Conservation (phyloP, 768 basidiomycete genomes). For the Amanita exitialis region DNA sequence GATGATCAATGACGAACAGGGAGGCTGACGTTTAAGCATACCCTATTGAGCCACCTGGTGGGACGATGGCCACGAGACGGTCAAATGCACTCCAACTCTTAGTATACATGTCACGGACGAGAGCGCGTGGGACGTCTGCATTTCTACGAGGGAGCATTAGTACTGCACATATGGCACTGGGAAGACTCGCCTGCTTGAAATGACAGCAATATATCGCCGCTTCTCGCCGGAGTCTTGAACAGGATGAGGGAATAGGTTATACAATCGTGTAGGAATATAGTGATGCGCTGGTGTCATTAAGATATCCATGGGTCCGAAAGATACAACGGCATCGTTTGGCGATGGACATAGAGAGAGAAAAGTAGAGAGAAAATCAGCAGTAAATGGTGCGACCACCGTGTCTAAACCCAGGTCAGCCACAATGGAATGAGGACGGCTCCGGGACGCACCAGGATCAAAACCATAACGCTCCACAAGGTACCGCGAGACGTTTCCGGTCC, state of each 20-base stretch:
- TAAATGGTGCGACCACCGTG: slow-evolving; percentile 66
- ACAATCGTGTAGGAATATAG: slow-evolving; percentile 66
- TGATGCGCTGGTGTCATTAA: slow-evolving; percentile 68
- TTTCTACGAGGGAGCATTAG: slow-evolving; percentile 34
- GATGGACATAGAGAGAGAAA: slow-evolving; percentile 74
- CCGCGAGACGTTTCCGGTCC: slow-evolving; percentile 55
- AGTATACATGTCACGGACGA: slow-evolving; percentile 86
- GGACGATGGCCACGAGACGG: slow-evolving; percentile 78
- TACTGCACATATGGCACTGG: too few relatives aligned
- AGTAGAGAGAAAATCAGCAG: slow-evolving; percentile 62
- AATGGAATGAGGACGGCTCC: slow-evolving; percentile 4
- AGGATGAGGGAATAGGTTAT: slow-evolving; percentile 71
- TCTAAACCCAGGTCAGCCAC: slow-evolving; percentile 27
- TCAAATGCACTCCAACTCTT: slow-evolving; percentile 93
- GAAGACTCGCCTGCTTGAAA: slow-evolving; percentile 51
- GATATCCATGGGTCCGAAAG: slow-evolving; percentile 75
- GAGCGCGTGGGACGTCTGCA: slow-evolving; percentile 74
- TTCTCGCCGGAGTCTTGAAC: slow-evolving; percentile 70
- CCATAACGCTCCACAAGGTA: slow-evolving; percentile 77
- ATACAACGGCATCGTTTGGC: slow-evolving; percentile 63
- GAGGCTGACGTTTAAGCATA: slow-evolving; percentile 23
- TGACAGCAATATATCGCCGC: slow-evolving; percentile 60
- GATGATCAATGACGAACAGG: background rate
- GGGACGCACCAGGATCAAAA: slow-evolving; percentile 55
- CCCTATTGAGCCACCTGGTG: slow-evolving; percentile 88